A percentile compares a stretch with the other conserved stretches of the same genome.
phyloP scores from a whole-genome alignment of 73 alveolate genomes.

The Tetrahymena malaccensis region DNA sequence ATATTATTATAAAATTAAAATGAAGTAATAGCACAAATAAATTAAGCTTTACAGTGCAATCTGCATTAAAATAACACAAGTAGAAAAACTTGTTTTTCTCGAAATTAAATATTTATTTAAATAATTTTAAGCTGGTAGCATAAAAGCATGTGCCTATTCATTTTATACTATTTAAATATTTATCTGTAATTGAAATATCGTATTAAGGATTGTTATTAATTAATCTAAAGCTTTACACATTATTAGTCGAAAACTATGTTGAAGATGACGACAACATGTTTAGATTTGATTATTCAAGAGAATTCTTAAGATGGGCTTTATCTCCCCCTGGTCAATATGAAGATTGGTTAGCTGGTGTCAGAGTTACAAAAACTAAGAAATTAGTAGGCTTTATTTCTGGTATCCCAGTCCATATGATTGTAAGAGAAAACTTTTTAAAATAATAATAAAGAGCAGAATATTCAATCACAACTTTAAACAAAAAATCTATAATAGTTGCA shows the following conservation, averaged over 20 bases:
- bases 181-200: no score
- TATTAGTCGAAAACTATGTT: conserved; percentile 92
- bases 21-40: background rate
- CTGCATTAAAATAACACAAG: background rate
- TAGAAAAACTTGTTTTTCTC: background rate
- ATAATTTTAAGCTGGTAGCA: background rate
- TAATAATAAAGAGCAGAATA: background rate
- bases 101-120: no score
- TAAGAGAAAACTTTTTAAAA: background rate
- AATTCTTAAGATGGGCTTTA: conserved; percentile 90
- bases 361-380: conserved; percentile 73
- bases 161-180: no score
- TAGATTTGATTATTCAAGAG: conserved; percentile 93
- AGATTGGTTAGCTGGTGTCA: conserved; percentile 86
- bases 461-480: background rate
- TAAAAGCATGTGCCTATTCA: background rate
- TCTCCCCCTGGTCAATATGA: conserved; percentile 75
- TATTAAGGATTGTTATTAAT: no score
- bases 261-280: conserved; percentile 98
- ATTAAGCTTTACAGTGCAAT: background rate
- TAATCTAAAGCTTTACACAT: conserved; percentile 52
- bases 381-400: conserved; percentile 97
- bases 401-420: conserved; percentile 83
- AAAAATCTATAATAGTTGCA: background rate
- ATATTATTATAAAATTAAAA: background rate